Evolutionary conservation across 495 filamentous ascomycete species (phyloP).

Genomic region (Podospora fimiseda): DNA sequence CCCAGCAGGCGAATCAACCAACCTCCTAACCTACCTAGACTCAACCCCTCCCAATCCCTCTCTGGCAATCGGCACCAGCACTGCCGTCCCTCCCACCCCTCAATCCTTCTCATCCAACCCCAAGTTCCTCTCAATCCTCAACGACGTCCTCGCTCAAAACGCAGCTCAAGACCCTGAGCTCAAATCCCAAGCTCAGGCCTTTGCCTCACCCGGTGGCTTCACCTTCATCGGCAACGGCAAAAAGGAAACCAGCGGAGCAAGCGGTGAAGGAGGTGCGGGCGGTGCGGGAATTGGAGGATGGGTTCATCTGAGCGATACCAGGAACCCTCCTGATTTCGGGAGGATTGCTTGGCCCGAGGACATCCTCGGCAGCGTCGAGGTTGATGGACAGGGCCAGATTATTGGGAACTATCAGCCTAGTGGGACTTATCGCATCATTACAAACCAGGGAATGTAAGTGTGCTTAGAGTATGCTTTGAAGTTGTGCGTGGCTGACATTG

Average conservation of each 20-base stretch:
- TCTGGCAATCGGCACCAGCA: slow-evolving; percentile 71
- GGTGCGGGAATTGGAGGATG: slow-evolving; percentile 79
- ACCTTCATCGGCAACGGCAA: slow-evolving; percentile 34
- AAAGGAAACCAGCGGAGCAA: slow-evolving; percentile 67
- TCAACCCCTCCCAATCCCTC: slow-evolving; percentile 60
- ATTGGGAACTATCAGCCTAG: slow-evolving; percentile 57
- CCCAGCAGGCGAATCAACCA: slow-evolving; percentile 31
- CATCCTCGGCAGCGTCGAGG: slow-evolving; percentile 88
- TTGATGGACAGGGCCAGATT: slow-evolving; percentile 71
- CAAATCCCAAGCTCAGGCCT: slow-evolving; percentile 67
- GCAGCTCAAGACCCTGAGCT: slow-evolving; percentile 67
- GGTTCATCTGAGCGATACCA: slow-evolving; percentile 77
- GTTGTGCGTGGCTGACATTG: not conserved
- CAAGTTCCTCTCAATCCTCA: slow-evolving; percentile 66
- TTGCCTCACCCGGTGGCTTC: slow-evolving; percentile 71
- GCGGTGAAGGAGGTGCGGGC: slow-evolving; percentile 74
- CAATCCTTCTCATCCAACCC: slow-evolving; percentile 71
- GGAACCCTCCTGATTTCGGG: slow-evolving; percentile 84
- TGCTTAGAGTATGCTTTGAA: not conserved
- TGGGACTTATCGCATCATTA: slow-evolving; percentile 63
- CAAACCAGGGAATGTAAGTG: slow-evolving; percentile 64
- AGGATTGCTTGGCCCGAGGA: slow-evolving; percentile 86
- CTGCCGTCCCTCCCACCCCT: slow-evolving; percentile 67
- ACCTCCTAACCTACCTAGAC: slow-evolving; percentile 71
- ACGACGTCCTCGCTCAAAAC: slow-evolving; percentile 62